Evolutionary conservation across 148 eudicot species (phyloP).

Genomic region (Vaccinium corymbosum): DNA sequence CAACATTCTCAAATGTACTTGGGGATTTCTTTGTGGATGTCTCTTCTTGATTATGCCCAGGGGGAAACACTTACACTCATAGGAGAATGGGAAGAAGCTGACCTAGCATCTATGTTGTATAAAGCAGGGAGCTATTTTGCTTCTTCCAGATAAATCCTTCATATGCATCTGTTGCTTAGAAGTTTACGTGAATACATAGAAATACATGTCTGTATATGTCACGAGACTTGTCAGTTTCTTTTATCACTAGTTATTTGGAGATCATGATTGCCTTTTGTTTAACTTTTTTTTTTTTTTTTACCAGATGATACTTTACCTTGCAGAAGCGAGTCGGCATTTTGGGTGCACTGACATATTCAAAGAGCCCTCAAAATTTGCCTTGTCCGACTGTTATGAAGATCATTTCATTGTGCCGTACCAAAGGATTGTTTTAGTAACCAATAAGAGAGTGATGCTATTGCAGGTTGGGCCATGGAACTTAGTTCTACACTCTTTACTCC

Average conservation of each 20-base stretch:
- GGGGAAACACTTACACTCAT: too few relatives aligned
- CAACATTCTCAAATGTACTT: too few relatives aligned
- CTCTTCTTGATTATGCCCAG: too few relatives aligned
- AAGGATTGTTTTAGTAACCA: conserved; percentile 72
- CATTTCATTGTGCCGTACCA: conserved; percentile 79
- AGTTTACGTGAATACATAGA: neutral
- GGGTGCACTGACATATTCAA: conserved; percentile 92
- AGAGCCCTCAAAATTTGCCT: conserved; percentile 96
- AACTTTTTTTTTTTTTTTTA: conserved; percentile 20
- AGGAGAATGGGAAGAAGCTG: too few relatives aligned
- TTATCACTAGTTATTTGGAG: neutral
- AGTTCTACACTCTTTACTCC: neutral
- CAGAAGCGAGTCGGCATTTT: conserved; percentile 88
- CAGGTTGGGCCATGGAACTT: conserved; percentile 50
- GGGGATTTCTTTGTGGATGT: too few relatives aligned
- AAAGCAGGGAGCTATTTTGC: neutral
- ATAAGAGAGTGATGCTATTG: conserved; percentile 75
- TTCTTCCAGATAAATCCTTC: neutral
- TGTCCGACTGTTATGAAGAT: conserved; percentile 88
- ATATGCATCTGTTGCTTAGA: neutral
- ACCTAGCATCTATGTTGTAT: too few relatives aligned
- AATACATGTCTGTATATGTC: neutral
- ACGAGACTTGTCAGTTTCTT: neutral
- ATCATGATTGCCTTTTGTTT: neutral
- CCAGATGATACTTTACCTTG: conserved; percentile 91